These are phyloP conservation scores for Leccinum broughii DNA, from an alignment of 768 basidiomycete species.

Conservation along the genomic window DNA sequence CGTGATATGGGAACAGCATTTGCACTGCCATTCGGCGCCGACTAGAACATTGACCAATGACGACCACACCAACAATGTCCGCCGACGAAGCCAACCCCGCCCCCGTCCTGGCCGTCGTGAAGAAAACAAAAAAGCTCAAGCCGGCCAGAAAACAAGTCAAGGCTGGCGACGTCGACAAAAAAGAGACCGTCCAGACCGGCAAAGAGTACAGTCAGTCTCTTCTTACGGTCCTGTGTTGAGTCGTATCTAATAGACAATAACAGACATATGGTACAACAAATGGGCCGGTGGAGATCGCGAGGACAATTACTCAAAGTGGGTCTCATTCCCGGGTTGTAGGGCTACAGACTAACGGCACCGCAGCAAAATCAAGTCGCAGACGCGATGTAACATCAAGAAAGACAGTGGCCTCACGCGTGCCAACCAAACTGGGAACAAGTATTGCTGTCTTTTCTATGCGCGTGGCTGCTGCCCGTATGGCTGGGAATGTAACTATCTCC, in stretches of 20 bases:
- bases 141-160: slow-evolving; percentile 95
- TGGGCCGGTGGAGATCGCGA: slow-evolving; percentile 99
- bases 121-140: slow-evolving; percentile 65
- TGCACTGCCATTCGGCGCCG: background rate
- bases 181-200: slow-evolving; percentile 85
- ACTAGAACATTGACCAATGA: slow-evolving; percentile 4
- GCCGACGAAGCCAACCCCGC: slow-evolving; percentile 26
- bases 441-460: slow-evolving; percentile 93
- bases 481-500: slow-evolving; percentile 96
- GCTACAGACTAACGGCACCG: slow-evolving; percentile 1
- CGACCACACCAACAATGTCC: slow-evolving; percentile 29
- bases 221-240: background rate
- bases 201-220: slow-evolving; percentile 88
- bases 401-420: slow-evolving; percentile 95
- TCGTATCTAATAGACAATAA: slow-evolving; percentile 12
- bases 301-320: slow-evolving; percentile 93
- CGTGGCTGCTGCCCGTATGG: slow-evolving; percentile 98
- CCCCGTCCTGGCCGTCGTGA: slow-evolving; percentile 10
- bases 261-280: slow-evolving; percentile 98
- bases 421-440: slow-evolving; percentile 89
- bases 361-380: slow-evolving; percentile 93
- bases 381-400: slow-evolving; percentile 82
- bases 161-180: slow-evolving; percentile 86
- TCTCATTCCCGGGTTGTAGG: slow-evolving; percentile 9
- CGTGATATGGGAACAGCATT: slow-evolving; percentile 16